Evolutionary conservation across 352 stramenopile genomes (phyloP).

Genomic region (Phytophthora fragariae): DNA sequence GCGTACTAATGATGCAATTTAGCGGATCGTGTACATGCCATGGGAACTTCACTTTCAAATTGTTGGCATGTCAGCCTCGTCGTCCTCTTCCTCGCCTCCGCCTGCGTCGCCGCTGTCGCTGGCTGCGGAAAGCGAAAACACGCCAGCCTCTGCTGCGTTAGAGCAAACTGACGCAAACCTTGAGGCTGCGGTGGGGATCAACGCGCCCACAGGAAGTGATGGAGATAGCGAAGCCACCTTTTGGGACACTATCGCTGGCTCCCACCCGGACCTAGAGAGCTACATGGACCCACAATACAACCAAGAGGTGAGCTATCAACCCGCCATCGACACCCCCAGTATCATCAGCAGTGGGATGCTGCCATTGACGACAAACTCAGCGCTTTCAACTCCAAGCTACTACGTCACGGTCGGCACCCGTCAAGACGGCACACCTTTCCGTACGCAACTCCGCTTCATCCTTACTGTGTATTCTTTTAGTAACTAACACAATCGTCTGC

Average conservation of each 20-base stretch:
- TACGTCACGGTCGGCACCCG: conserved; percentile 44
- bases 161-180: background rate
- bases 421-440: conserved; percentile 45
- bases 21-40: background rate
- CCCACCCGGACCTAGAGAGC: conserved; percentile 44
- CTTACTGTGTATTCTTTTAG: background rate
- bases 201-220: conserved; percentile 31
- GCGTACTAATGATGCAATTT: background rate
- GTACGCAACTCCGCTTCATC: conserved; percentile 31
- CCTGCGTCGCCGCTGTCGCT: conserved; percentile 11
- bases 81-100: conserved; percentile 35
- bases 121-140: conserved; percentile 39
- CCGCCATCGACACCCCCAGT: conserved; percentile 11
- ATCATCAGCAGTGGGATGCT: conserved; percentile 18
- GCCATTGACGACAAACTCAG: conserved; percentile 9
- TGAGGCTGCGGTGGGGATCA: background rate
- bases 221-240: conserved; percentile 65
- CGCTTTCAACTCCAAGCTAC: conserved; percentile 20
- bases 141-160: background rate
- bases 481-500: background rate
- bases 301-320: conserved; percentile 37
- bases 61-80: conserved; percentile 66
- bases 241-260: conserved; percentile 45
- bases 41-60: conserved; percentile 38
- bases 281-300: conserved; percentile 47